Conservation (phyloP, 208 protist species). For the Trichomonas vaginalis region DNA sequence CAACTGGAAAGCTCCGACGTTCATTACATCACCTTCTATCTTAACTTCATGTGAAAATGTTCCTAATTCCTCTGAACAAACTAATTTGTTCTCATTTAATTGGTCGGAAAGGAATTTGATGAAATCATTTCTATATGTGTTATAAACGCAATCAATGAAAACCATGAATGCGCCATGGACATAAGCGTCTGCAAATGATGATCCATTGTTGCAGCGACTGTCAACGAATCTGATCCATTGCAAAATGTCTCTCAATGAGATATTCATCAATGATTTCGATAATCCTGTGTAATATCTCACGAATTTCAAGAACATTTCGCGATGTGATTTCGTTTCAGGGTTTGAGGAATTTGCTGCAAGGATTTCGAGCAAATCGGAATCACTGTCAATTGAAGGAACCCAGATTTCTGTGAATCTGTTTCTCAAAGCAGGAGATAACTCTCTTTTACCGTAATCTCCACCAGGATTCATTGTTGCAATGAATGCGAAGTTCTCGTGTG, state of each 20-base stretch:
- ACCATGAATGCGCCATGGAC: slow-evolving; percentile 7
- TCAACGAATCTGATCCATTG: slow-evolving; percentile 16
- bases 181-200: not conserved
- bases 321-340: not conserved
- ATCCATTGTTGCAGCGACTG: not conserved
- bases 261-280: not conserved
- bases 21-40: not conserved
- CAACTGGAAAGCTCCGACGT: not conserved
- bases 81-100: not conserved
- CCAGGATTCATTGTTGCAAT: slow-evolving; percentile 99
- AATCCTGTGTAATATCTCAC: not conserved
- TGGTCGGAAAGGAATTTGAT: not conserved
- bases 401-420: slow-evolving; percentile 99
- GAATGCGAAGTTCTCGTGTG: slow-evolving; percentile 63
- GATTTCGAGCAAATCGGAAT: slow-evolving; percentile 1
- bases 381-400: slow-evolving; percentile 46
- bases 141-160: not conserved
- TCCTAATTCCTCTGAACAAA: not conserved
- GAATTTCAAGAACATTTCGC: not conserved
- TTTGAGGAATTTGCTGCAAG: not conserved
- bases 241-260: not conserved
- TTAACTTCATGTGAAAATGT: not conserved
- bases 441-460: slow-evolving; percentile 99
- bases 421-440: slow-evolving; percentile 93
- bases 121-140: not conserved